Conservation (phyloP, 2,329 filamentous ascomycete species). For the Ploettnerulaceae sp. region DNA sequence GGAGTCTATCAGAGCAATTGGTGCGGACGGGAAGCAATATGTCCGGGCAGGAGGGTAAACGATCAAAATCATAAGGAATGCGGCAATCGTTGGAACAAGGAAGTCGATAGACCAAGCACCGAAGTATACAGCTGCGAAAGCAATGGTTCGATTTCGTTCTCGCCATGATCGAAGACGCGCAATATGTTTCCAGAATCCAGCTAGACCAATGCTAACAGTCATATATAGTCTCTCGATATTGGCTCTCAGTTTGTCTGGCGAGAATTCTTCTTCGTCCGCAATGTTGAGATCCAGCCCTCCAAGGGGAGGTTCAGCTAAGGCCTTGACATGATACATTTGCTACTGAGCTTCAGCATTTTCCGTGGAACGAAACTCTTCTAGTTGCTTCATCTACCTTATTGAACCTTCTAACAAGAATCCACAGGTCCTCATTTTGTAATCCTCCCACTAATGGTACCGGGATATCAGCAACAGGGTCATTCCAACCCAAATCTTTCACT, state of each 20-base stretch:
- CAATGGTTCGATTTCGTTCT: conserved; percentile 62
- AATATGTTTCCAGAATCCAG: conserved; percentile 67
- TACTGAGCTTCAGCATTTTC: conserved; percentile 36
- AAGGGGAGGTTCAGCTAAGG: conserved; percentile 40
- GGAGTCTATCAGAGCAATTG: conserved; percentile 65
- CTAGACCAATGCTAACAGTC: conserved; percentile 64
- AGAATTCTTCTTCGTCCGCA: conserved; percentile 78
- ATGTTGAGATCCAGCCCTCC: conserved; percentile 75
- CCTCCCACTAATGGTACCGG: conserved; percentile 53
- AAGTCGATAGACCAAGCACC: conserved; percentile 69
- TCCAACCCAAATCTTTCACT: conserved; percentile 56
- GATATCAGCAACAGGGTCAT: conserved; percentile 46
- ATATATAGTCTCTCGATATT: conserved; percentile 79
- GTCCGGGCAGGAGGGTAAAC: conserved; percentile 57
- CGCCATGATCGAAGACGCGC: conserved; percentile 74
- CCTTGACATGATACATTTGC: conserved; percentile 27
- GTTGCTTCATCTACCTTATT: conserved; percentile 20
- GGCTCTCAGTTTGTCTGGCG: conserved; percentile 73
- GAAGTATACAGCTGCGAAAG: conserved; percentile 53
- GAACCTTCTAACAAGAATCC: conserved; percentile 38
- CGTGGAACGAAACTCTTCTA: not conserved
- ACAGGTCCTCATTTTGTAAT: conserved; percentile 59
- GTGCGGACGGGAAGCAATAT: conserved; percentile 70
- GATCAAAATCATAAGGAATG: conserved; percentile 60
- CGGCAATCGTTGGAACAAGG: conserved; percentile 56